Base-by-base conservation (phyloP, 768 basidiomycete genomes). In the Pleurotus cornucopiae region DNA sequence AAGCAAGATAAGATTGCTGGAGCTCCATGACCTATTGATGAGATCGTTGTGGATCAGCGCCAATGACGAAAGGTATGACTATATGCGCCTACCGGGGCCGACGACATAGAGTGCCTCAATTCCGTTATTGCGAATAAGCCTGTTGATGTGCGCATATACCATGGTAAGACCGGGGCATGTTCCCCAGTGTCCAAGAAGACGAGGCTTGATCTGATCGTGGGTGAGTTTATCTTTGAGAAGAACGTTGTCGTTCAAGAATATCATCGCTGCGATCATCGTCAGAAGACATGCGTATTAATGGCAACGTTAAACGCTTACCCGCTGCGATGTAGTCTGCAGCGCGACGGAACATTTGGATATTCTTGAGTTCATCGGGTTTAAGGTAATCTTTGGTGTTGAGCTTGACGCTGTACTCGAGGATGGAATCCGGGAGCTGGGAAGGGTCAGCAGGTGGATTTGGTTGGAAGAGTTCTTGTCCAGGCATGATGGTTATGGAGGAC, bases 1-100 rank as follows among this genome's bases (percentile, higher is more conserved):
- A 94, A 81, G 61, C 84, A 86, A 7, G 92, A 80, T n/a, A 97
- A 80, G 23, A 95, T 80, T 21, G 83, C 91, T 18, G 94, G 94
- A 4, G 94, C 93, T 37, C 91, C 92, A 63, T 94, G 91, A 12
- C 88, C 88, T 73, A 67, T 56, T 49, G 14, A 51, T 18, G 54
- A 14, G 52, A n/a, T 1, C 16, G 41, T 23, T 12, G 43, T 18
- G 6, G 2, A 55, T 43, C 11, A 12, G 37, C 40, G 56, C 6
- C 13, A 57, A 23, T 39, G 30, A 23, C 11, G 26, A 11, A 13
- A 37, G 6, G 14, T 4, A 18, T 4, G 6, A 37, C 14, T 48
- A 18, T 11, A 46, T 46, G 53, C 11, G 65, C 70, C 25, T 57
- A 79, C 85, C 88, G 54, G 89, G 90, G 2, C 93, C 92, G 4